A percentile compares a stretch with the other conserved stretches of the same genome.
These are phyloP conservation scores for Pseudonitzschia multiseries DNA, from an alignment of 108 stramenopile genomes.

Conservation along the genomic window DNA sequence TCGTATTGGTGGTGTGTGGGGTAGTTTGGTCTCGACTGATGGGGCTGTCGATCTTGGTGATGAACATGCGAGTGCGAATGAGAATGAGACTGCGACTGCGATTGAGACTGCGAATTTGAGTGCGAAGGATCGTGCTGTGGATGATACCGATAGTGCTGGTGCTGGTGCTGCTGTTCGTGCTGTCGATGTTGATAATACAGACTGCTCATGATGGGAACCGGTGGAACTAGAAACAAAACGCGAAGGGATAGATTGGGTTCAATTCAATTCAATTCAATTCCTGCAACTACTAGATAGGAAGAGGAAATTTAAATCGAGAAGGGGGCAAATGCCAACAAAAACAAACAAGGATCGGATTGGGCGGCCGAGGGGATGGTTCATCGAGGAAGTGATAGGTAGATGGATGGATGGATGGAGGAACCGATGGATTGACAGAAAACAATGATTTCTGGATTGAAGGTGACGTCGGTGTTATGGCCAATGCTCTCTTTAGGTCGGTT, in stretches of 20 bases:
- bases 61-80: neutral
- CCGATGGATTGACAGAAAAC: neutral
- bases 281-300: no score
- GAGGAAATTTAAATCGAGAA: no score
- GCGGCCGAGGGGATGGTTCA: neutral
- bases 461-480: neutral
- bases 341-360: neutral
- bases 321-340: neutral
- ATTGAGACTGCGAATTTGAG: neutral
- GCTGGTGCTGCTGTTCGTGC: neutral
- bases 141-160: constrained; percentile 1
- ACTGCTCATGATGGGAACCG: neutral
- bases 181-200: constrained; percentile 3
- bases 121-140: neutral
- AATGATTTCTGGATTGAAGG: neutral
- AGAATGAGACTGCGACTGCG: neutral
- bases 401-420: neutral
- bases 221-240: neutral
- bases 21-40: neutral
- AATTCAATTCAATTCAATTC: neutral
- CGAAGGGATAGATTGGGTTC: neutral
- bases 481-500: no score
- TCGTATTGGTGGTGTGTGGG: neutral
- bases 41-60: neutral
- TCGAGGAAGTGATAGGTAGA: neutral